Evolutionary conservation across 208 protist genomes (phyloP).

Genomic region (Acanthamoeba royreba): DNA sequence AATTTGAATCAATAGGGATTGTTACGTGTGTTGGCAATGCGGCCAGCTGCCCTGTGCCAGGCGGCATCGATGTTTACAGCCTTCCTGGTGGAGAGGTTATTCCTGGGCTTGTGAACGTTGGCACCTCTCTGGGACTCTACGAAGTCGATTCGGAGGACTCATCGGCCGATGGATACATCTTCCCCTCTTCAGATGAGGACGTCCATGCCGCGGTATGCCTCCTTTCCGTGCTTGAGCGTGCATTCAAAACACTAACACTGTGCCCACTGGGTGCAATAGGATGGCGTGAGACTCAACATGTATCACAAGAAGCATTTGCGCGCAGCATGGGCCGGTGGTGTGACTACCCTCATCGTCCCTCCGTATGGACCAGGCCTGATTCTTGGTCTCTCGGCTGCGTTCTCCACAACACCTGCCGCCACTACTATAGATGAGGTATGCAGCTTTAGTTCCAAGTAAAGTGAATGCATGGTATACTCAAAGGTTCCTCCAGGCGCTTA

Average conservation of each 20-base stretch:
- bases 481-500: neutral
- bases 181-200: neutral
- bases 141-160: constrained; percentile 21
- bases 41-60: neutral
- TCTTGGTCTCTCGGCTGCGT: neutral
- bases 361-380: neutral
- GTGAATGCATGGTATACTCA: no score
- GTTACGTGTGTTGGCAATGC: constrained; percentile 24
- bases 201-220: neutral
- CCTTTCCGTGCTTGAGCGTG: no score
- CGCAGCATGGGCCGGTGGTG: neutral
- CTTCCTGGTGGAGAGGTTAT: neutral
- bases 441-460: neutral
- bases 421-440: neutral
- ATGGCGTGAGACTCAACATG: neutral
- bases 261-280: neutral
- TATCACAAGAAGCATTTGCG: neutral
- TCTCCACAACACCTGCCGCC: neutral
- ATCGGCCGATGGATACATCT: constrained; percentile 10
- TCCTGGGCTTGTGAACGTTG: neutral
- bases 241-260: neutral
- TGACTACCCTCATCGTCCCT: neutral
- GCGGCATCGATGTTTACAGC: neutral
- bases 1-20: no score
- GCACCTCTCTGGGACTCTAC: neutral